A percentile compares a stretch with the other conserved stretches of the same genome.
Conservation (phyloP, 2,329 filamentous ascomycete species). For the Nannizzia gypsea region DNA sequence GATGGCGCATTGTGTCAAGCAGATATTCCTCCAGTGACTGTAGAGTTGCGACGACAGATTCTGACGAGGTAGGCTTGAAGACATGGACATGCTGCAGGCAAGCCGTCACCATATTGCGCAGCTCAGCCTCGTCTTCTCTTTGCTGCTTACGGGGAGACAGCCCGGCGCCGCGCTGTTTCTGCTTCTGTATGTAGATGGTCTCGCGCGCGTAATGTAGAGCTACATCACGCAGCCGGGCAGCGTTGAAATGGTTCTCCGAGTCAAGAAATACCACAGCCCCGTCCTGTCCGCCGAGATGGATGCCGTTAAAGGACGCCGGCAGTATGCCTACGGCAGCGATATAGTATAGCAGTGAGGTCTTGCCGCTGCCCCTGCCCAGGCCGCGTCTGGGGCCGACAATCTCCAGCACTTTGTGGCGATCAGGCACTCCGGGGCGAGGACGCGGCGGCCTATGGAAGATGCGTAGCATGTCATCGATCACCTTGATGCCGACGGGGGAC, state of each 20-base stretch:
- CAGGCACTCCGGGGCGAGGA: not conserved
- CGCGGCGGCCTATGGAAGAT: not conserved
- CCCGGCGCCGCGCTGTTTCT: not conserved
- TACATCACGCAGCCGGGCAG: conserved; percentile 33
- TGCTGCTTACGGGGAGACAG: not conserved
- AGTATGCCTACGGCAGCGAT: conserved; percentile 42
- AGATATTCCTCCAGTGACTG: conserved; percentile 40
- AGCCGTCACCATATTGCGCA: conserved; percentile 20
- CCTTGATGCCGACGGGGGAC: conserved; percentile 1
- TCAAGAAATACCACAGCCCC: conserved; percentile 46
- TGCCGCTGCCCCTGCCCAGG: conserved; percentile 42
- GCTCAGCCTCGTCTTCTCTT: conserved; percentile 9
- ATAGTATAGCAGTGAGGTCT: conserved; percentile 49
- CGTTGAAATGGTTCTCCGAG: conserved; percentile 43
- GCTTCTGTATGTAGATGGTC: not conserved
- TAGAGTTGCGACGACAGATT: conserved; percentile 41
- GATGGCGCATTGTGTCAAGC: conserved; percentile 32
- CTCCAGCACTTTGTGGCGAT: conserved; percentile 38
- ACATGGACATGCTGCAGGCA: conserved; percentile 47
- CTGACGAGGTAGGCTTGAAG: conserved; percentile 43
- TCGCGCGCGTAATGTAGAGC: conserved; percentile 19
- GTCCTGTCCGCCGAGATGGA: conserved; percentile 34
- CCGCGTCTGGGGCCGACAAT: conserved; percentile 37
- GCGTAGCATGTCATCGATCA: conserved; percentile 6
- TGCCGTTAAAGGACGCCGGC: conserved; percentile 26